Evolutionary conservation across 768 basidiomycete species (phyloP), one percentile per base, ranked within the genome.

Genomic region (Suillus clintonianus): DNA sequence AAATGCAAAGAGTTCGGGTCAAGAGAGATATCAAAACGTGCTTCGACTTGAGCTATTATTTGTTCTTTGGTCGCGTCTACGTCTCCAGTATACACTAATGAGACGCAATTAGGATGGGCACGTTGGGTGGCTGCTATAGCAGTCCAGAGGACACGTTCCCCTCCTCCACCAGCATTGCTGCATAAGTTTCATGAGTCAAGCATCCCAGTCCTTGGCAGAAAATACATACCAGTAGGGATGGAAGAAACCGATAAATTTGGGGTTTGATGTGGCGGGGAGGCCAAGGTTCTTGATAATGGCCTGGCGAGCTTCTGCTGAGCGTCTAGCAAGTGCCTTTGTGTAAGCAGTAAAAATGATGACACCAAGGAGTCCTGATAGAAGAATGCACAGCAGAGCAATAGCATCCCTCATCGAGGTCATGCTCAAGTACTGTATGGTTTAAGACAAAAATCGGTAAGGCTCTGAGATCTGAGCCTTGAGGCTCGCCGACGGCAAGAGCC

Each of bases 81-180:
- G 72, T 99, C 97, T 5, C 97, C 97, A 36, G 89, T 94, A 75
- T 98, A 99, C 36, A 99, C 87, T 30, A 95, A 84, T 61, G 82
- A 89, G 41, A 97, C 72, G 10, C 90, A 74, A 62, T 90, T 79
- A 4, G 83, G 83, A 63, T 91, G 83, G 19, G 83, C 80, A 24
- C 85, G 82, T 70, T 97, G 95, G 59, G 92, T 79, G 64, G 87
- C 83, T 0, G 89, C 83, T 37, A 98, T 84, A 1, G 95, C 96
- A 0, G 92, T 89, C 95, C 96, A 98, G 0, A 99, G 78, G 1
- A 99, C 97, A 1, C 95, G 87, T 76, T 99, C 97, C 1, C 97
- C 97, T 32, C 97, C 97, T 13, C 97, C 97, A 0, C 97, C 96
- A 42, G 96, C 95, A 82, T 99, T 97, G 72, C 97, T 90, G 53